Evolutionary conservation across 257 asterid species (phyloP).

Genomic region (Mentha longifolia): DNA sequence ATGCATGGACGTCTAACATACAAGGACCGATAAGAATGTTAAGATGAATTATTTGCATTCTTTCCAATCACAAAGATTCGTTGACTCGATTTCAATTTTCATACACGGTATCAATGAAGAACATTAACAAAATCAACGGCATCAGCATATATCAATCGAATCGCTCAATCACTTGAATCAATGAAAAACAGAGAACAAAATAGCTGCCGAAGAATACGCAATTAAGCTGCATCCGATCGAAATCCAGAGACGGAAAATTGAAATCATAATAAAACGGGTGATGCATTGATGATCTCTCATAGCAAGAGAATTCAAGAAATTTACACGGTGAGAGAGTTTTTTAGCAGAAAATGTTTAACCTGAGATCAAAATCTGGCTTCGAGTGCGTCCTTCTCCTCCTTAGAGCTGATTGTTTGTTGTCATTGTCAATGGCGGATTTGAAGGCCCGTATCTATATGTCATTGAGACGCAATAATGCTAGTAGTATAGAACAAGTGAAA

Average conservation of each 20-base stretch:
- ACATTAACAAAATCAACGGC: not conserved
- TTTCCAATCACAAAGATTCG: not conserved
- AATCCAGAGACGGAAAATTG: not conserved
- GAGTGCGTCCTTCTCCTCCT: not conserved
- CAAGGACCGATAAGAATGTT: not conserved
- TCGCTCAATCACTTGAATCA: constrained; percentile 6
- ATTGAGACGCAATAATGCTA: not conserved
- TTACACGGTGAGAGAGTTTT: not conserved
- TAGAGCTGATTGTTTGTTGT: not conserved
- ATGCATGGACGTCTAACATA: not conserved
- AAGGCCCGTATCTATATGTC: not conserved
- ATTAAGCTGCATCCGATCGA: not conserved
- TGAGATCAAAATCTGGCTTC: not conserved
- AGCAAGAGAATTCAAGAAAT: constrained; percentile 1
- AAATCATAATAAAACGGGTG: not conserved
- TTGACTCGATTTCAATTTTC: constrained; percentile 8
- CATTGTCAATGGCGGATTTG: constrained; percentile 15
- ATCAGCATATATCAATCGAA: constrained; percentile 3
- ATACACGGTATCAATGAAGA: not conserved
- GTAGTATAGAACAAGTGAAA: not conserved
- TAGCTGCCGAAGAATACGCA: not conserved
- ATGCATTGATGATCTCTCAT: constrained; percentile 6
- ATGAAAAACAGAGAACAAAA: not conserved
- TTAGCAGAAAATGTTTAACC: constrained; percentile 21
- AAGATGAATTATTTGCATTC: too few species aligned